Evolutionary conservation across 2,329 filamentous ascomycete species (phyloP).

Genomic region (Neofusicoccum ribis): DNA sequence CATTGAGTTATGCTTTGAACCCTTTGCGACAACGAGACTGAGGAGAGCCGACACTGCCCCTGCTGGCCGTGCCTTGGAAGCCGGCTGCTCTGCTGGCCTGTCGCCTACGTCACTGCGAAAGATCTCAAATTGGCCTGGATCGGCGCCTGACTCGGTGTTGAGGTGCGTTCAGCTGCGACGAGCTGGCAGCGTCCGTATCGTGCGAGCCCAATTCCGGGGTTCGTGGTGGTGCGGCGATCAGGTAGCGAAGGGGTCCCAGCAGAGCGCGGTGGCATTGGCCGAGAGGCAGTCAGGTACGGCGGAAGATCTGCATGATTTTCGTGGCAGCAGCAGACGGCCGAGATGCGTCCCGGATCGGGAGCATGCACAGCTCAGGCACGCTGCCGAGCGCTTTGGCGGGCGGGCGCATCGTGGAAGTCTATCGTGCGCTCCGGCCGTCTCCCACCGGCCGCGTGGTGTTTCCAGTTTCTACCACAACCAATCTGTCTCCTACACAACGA

Average conservation of each 20-base stretch:
- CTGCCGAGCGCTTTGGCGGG: neutral
- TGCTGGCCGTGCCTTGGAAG: neutral
- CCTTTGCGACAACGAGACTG: neutral
- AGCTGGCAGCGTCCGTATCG: neutral
- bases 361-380: neutral
- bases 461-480: neutral
- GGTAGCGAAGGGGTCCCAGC: neutral
- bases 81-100: neutral
- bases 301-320: slow-evolving; percentile 3
- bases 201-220: neutral
- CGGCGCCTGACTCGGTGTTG: neutral
- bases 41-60: neutral
- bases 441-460: neutral
- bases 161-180: neutral
- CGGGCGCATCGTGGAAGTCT: no score
- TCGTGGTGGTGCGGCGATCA: neutral
- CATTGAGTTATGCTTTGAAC: neutral
- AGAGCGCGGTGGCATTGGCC: neutral
- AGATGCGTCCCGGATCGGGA: neutral
- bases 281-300: neutral
- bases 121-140: neutral
- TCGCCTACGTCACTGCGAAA: neutral
- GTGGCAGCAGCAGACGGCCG: neutral
- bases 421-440: no score
- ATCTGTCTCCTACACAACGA: neutral